phyloP scores from a whole-genome alignment of 106 monocot species.

The Dendrobium officinale region DNA sequence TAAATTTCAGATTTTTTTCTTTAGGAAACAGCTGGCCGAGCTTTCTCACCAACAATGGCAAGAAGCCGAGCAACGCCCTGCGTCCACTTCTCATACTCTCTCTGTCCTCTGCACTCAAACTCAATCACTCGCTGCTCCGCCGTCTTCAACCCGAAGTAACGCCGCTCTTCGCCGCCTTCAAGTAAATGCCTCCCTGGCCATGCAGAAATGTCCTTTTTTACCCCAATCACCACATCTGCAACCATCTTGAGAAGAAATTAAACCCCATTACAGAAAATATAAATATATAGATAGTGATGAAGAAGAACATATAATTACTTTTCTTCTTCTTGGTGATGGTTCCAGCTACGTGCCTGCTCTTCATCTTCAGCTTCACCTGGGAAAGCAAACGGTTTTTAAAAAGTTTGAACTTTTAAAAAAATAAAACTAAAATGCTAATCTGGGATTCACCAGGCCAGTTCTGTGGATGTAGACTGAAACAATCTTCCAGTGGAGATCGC shows the following conservation, averaged over 20 bases:
- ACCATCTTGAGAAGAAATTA: not conserved
- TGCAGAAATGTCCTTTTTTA: conserved; percentile 59
- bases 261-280: not conserved
- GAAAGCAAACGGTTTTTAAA: not conserved
- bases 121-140: conserved; percentile 68
- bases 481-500: conserved; percentile 71
- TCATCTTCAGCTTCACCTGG: conserved; percentile 50
- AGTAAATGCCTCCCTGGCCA: conserved; percentile 84
- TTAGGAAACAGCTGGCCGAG: not conserved
- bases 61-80: conserved; percentile 68
- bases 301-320: conserved; percentile 28
- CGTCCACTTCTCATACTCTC: conserved; percentile 86
- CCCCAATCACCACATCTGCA: conserved; percentile 50
- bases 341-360: conserved; percentile 79
- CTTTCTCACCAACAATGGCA: not conserved
- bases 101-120: conserved; percentile 72
- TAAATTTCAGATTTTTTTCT: not conserved
- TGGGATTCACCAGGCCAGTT: conserved; percentile 4
- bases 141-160: conserved; percentile 85
- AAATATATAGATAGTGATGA: not conserved
- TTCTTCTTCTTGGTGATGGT: conserved; percentile 96
- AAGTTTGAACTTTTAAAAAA: too few species aligned
- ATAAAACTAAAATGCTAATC: too few species aligned
- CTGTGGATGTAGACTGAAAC: conserved; percentile 69
- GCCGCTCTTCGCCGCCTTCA: conserved; percentile 62